Percentiles rank a stretch among this genome's conserved stretches.
These are phyloP conservation scores for Entomortierella beljakovae DNA, from an alignment of 192 early-diverging fungal species.

Conservation along the genomic window DNA sequence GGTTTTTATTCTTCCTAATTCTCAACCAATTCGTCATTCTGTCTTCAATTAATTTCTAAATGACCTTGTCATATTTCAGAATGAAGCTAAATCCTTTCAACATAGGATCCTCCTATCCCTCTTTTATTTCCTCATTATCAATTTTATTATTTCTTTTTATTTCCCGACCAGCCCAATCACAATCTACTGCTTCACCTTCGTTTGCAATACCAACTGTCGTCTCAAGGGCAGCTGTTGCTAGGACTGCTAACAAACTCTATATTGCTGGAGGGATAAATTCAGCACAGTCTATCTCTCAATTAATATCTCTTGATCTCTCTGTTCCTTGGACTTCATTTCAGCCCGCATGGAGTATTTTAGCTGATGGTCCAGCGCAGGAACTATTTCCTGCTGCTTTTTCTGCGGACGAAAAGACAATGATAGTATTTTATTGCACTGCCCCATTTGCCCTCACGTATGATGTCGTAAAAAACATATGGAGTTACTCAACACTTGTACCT, in stretches of 20 bases:
- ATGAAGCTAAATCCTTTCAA: no score
- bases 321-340: slow-evolving; percentile 9
- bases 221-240: slow-evolving; percentile 25
- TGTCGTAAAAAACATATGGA: slow-evolving; percentile 13
- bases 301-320: slow-evolving; percentile 35
- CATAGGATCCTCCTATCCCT: no score
- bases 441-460: slow-evolving; percentile 14
- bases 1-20: no score
- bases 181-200: neutral
- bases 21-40: no score
- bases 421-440: slow-evolving; percentile 11
- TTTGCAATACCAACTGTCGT: neutral
- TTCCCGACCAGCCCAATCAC: no score
- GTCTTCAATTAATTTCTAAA: no score
- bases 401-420: slow-evolving; percentile 32
- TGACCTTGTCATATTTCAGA: no score
- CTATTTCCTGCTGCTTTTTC: slow-evolving; percentile 32
- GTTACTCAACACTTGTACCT: neutral
- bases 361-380: slow-evolving; percentile 18
- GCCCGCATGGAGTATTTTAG: slow-evolving; percentile 24
- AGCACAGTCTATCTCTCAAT: slow-evolving; percentile 12
- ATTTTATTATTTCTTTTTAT: no score
- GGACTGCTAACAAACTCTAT: slow-evolving; percentile 20
- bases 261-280: slow-evolving; percentile 13
- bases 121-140: no score